A percentile compares a stretch with the other conserved stretches of the same genome.
Evolutionary conservation across 768 basidiomycete species (phyloP).

Genomic region (Lentinula aciculospora): DNA sequence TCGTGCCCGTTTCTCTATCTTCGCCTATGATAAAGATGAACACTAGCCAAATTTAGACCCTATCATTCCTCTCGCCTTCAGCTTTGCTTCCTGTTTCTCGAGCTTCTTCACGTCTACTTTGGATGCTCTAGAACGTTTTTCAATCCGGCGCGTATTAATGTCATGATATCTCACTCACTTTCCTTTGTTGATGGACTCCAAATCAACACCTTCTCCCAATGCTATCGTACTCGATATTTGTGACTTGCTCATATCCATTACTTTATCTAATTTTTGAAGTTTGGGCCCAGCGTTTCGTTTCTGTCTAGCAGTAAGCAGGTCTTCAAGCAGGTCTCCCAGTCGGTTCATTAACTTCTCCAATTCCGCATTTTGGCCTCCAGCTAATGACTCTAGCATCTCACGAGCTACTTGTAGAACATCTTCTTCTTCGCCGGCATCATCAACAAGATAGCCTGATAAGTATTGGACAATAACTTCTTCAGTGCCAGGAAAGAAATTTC

Average conservation of each 20-base stretch:
- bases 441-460: slow-evolving; percentile 81
- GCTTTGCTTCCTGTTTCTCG: slow-evolving; percentile 95
- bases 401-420: slow-evolving; percentile 76
- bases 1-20: slow-evolving; percentile 93
- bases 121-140: slow-evolving; percentile 52
- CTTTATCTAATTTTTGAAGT: slow-evolving; percentile 74
- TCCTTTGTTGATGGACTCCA: slow-evolving; percentile 91
- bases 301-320: slow-evolving; percentile 52
- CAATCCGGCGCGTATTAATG: background rate
- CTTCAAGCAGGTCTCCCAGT: slow-evolving; percentile 59
- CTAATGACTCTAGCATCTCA: slow-evolving; percentile 72
- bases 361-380: slow-evolving; percentile 50
- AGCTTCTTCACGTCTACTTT: slow-evolving; percentile 93
- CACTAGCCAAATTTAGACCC: background rate
- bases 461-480: slow-evolving; percentile 87
- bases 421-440: slow-evolving; percentile 86
- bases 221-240: slow-evolving; percentile 78
- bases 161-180: slow-evolving; percentile 48
- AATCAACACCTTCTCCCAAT: slow-evolving; percentile 76
- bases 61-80: slow-evolving; percentile 47
- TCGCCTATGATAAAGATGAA: slow-evolving; percentile 49
- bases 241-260: slow-evolving; percentile 84
- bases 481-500: slow-evolving; percentile 61
- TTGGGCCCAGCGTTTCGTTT: slow-evolving; percentile 59
- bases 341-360: slow-evolving; percentile 64